These are phyloP conservation scores for Globisporangium sylvaticum DNA, from an alignment of 352 stramenopile species.

Conservation along the genomic window DNA sequence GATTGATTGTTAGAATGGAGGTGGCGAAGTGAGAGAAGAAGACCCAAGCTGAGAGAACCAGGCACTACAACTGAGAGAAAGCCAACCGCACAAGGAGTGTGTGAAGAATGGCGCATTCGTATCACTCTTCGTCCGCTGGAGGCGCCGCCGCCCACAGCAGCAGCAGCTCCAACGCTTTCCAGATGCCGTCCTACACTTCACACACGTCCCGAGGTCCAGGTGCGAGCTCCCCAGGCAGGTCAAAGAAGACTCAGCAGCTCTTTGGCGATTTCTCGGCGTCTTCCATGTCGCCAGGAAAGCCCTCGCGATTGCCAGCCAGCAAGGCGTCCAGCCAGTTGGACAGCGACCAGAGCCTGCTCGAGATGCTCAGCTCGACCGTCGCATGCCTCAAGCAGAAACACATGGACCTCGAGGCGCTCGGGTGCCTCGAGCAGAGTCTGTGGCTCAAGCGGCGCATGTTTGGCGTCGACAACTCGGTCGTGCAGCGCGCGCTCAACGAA, in stretches of 20 bases:
- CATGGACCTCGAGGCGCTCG: constrained; percentile 72
- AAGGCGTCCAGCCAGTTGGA: constrained; percentile 22
- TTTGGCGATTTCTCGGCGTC: neutral
- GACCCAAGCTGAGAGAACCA: neutral
- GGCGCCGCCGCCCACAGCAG: too few species aligned
- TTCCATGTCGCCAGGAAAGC: neutral
- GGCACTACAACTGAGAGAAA: neutral
- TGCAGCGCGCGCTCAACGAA: constrained; percentile 51
- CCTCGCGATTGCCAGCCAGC: neutral
- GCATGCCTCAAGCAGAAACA: constrained; percentile 65
- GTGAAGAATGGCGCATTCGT: neutral
- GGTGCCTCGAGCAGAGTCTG: constrained; percentile 67
- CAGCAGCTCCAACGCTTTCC: constrained; percentile 24
- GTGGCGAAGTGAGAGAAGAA: neutral
- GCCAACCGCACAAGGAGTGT: neutral
- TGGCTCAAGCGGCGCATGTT: constrained; percentile 80
- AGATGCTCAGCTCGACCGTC: constrained; percentile 70
- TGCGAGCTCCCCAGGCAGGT: constrained; percentile 19
- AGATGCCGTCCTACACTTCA: constrained; percentile 44
- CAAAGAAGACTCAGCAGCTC: neutral
- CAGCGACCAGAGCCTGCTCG: constrained; percentile 58
- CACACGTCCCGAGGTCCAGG: constrained; percentile 24
- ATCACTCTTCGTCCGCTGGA: neutral
- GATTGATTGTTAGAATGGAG: neutral
- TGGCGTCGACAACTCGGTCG: constrained; percentile 49